phyloP scores from a whole-genome alignment of 805 yeast genomes.

The Limtongozyma cylindracea region DNA sequence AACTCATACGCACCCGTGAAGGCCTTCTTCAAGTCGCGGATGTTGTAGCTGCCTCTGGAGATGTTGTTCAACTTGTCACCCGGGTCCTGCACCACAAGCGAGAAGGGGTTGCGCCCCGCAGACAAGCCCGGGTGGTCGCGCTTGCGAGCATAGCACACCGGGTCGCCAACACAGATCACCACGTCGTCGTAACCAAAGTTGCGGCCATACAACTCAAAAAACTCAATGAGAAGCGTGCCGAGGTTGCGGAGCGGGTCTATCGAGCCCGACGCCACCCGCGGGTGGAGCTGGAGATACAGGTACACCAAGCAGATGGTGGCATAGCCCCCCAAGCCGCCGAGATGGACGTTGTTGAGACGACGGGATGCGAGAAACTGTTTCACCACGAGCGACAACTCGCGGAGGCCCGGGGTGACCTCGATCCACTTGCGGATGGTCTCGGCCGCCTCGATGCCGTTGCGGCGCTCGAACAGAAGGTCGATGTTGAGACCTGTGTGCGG shows the following conservation, averaged over 20 bases:
- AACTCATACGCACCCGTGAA: constrained; percentile 76
- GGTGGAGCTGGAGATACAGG: constrained; percentile 59
- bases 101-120: constrained; percentile 21
- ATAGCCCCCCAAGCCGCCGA: constrained; percentile 90
- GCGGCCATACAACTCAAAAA: constrained; percentile 78
- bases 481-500: constrained; percentile 43
- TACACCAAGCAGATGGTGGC: constrained; percentile 74
- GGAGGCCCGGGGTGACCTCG: constrained; percentile 42
- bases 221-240: constrained; percentile 73
- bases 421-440: constrained; percentile 55
- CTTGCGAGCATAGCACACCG: constrained; percentile 36
- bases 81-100: constrained; percentile 73
- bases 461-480: constrained; percentile 76
- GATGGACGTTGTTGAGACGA: constrained; percentile 61
- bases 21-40: constrained; percentile 58
- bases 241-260: constrained; percentile 50
- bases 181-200: constrained; percentile 69
- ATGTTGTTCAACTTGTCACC: constrained; percentile 66
- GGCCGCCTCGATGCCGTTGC: constrained; percentile 68
- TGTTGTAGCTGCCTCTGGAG: constrained; percentile 62
- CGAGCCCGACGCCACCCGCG: constrained; percentile 39
- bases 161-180: constrained; percentile 39
- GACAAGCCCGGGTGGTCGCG: constrained; percentile 21
- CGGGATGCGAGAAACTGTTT: constrained; percentile 71
- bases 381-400: constrained; percentile 60